These are phyloP conservation scores for Pythium aquatile DNA, from an alignment of 352 stramenopile genomes.

Conservation along the genomic window DNA sequence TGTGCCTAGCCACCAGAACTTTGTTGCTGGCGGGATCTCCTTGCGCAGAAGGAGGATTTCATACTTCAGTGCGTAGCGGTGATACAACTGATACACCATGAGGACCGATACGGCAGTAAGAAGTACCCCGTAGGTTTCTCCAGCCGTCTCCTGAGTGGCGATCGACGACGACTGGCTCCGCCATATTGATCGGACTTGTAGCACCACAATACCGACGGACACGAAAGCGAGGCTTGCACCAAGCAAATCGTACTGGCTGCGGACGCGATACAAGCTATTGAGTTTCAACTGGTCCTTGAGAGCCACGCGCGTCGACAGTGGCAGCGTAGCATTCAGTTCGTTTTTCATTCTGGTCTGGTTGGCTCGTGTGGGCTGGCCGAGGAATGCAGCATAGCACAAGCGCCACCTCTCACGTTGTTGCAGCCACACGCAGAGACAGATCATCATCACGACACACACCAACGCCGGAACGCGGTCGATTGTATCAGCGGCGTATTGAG, in stretches of 20 bases:
- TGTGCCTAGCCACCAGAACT: conserved; percentile 21
- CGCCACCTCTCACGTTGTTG: conserved; percentile 35
- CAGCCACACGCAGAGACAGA: conserved; percentile 32
- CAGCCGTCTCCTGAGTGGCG: conserved; percentile 26
- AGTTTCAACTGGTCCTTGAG: conserved; percentile 24
- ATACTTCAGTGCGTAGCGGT: conserved; percentile 52
- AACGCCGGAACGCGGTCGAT: conserved; percentile 39
- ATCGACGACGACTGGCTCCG: conserved; percentile 25
- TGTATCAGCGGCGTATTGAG: conserved; percentile 19
- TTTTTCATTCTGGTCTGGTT: conserved; percentile 6
- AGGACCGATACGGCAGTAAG: conserved; percentile 41
- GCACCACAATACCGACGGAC: conserved; percentile 40
- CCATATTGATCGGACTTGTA: conserved; percentile 66
- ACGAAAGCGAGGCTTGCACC: conserved; percentile 23
- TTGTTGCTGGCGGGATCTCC: conserved; percentile 30
- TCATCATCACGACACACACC: conserved; percentile 28
- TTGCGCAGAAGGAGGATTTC: conserved; percentile 54
- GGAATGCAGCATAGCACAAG: conserved; percentile 34
- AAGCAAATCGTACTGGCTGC: conserved; percentile 24
- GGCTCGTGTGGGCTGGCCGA: conserved; percentile 20
- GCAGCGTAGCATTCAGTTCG: conserved; percentile 27
- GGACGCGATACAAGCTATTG: conserved; percentile 17
- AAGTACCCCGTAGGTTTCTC: conserved; percentile 49
- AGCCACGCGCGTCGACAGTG: conserved; percentile 15
- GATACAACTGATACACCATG: conserved; percentile 43